Base-by-base conservation (phyloP, 1,284 basidiomycete species). In the Caloboletus firmus region DNA sequence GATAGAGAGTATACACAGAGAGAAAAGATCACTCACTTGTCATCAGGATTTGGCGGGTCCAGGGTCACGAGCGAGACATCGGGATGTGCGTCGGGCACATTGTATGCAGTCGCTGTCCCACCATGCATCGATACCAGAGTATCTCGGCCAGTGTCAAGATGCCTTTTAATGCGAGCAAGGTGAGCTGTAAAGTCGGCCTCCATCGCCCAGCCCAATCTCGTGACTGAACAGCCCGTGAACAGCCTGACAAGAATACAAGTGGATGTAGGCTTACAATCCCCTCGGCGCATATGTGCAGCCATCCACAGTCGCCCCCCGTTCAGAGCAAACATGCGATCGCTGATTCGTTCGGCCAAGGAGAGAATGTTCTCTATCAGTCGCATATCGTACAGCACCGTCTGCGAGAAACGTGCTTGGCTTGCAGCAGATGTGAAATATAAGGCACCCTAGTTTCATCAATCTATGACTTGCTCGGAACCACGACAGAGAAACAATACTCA, bases 271-370 rank as follows among this genome's bases (percentile, higher is more conserved):
- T 63, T 54, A 75, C 72, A 79, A 49, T 78, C 79, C 2, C 79
- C 78, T 34, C 77, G 66, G 26, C 77, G 72, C 76, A 80, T 78
- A 35, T 79, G 79, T 3, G 73, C 75, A 31, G 72, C 73, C 65
- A 77, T 69, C 79, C 79, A 79, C 43, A 72, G 64, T 17, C 77
- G 64, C 4, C 77, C 77, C 0, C 49, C 64, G 12, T 64, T 71
- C 31, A 61, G 35, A 32, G 67, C 60, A 2, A 54, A 53, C 74
- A 79, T 76, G 15, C 75, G 71, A 7, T 62, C 28, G 17, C 60
- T 67, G 32, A 79, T 55, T 13, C 53, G 55, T 32, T 64, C 64
- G 2, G 74, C 74, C 40, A 79, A 60, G 1, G 61, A 56, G 5
- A 68, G 53, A 4, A 79, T 51, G n/a, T 58, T 52, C 9, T 66